Evolutionary conservation across 768 basidiomycete genomes (phyloP), one percentile per base, ranked within the genome.

Genomic region (Holtermannia corniformis): DNA sequence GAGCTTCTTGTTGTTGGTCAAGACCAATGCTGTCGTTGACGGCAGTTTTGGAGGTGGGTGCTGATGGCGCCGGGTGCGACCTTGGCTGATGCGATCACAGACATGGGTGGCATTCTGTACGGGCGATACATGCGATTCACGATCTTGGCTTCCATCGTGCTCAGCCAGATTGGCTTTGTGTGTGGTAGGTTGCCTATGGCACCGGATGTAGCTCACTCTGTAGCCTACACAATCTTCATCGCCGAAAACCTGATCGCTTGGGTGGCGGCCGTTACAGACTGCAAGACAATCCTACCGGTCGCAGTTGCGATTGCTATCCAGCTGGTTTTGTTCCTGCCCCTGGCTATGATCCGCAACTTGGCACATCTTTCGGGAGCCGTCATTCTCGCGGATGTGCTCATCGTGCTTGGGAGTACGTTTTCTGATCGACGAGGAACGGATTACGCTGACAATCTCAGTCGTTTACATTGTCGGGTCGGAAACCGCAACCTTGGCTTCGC

Each of bases 201-300:
- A 1, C 24, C 2, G 28, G 20, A 44, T 5, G 16, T 3, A 47
- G 42, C 50, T 54, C 27, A 52, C 28, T 11, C n/a, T 43, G 67
- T 81, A 27, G 91, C 91, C 12, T 99, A 99, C 72, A 89, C 84
- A 14, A 95, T 97, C 68, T 97, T 96, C 70, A 89, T 96, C 41
- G 85, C 92, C 1, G 81, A 92, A 74, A 95, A 92, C 68, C 78
- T 73, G n/a, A 67, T 89, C 77, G 84, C 91, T 1, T 90, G 96
- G 72, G 78, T 90, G 32, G 73, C 84, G 56, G 88, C 84, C 11
- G 78, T 90, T 41, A 85, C 87, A 1, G 75, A 88, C 50, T 92
- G 90, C 73, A 60, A 77, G 16, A 82, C 77, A 44, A 70, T 78
- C 27, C 75, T 88, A 58, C 78, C 84, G 1, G 81, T 87, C 25